Conservation (phyloP, 1,139 yeast species). For the Casaregolazyma lundiana region DNA sequence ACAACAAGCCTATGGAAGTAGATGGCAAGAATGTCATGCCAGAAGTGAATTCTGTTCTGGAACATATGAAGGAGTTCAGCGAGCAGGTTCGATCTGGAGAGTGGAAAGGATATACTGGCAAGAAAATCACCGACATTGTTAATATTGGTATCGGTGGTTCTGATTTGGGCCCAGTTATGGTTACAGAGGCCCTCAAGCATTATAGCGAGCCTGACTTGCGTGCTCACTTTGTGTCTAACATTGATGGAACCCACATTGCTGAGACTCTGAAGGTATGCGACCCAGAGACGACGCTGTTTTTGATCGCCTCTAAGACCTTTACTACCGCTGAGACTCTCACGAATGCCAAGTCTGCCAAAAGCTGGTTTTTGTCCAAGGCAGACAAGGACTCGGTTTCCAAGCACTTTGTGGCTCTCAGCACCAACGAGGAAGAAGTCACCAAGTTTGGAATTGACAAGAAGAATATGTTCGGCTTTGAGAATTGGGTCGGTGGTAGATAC, state of each 20-base stretch:
- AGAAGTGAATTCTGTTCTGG: conserved; percentile 84
- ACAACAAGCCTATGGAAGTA: conserved; percentile 74
- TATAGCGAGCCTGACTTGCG: conserved; percentile 71
- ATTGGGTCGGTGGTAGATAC: conserved; percentile 99
- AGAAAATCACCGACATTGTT: conserved; percentile 86
- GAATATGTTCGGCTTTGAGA: conserved; percentile 97
- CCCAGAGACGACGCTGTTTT: conserved; percentile 89
- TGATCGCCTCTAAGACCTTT: conserved; percentile 96
- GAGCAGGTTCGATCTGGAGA: conserved; percentile 83
- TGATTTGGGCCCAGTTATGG: conserved; percentile 98
- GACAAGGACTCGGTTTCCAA: conserved; percentile 72
- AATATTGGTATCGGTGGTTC: conserved; percentile 99
- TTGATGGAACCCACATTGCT: conserved; percentile 96
- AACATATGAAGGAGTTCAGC: conserved; percentile 94
- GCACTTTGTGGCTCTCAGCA: conserved; percentile 95
- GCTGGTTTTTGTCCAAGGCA: conserved; percentile 80
- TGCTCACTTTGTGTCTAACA: conserved; percentile 94
- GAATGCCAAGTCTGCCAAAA: conserved; percentile 91
- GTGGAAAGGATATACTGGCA: conserved; percentile 97
- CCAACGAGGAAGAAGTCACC: conserved; percentile 84
- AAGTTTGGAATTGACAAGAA: conserved; percentile 95
- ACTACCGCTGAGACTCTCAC: conserved; percentile 98
- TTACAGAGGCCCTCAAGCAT: conserved; percentile 92
- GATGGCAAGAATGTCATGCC: conserved; percentile 86
- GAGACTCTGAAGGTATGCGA: conserved; percentile 74